phyloP scores from a whole-genome alignment of 768 basidiomycete species.

The Lanmaoa rubissima region DNA sequence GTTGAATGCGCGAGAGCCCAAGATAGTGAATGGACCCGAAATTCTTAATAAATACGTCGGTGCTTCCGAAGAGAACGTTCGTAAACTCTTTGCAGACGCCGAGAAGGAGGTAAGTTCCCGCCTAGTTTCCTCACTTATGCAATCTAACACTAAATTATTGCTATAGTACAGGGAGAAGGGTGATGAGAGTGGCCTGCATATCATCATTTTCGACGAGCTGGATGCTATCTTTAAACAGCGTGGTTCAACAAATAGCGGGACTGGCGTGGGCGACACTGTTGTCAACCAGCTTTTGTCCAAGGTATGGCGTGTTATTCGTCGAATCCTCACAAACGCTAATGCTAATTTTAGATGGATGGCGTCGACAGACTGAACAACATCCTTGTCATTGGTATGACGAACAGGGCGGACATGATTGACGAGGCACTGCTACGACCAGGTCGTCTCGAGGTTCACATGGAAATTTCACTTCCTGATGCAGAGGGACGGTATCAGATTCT shows the following conservation, averaged over 20 bases:
- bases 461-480: slow-evolving; percentile 96
- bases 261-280: slow-evolving; percentile 97
- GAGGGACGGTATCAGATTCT: slow-evolving; percentile 90
- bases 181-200: slow-evolving; percentile 95
- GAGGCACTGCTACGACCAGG: slow-evolving; percentile 96
- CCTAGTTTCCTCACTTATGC: neutral
- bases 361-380: slow-evolving; percentile 99
- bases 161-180: slow-evolving; percentile 92
- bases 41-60: slow-evolving; percentile 97
- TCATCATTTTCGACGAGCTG: slow-evolving; percentile 99
- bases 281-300: slow-evolving; percentile 98
- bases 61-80: slow-evolving; percentile 95
- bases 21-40: slow-evolving; percentile 98
- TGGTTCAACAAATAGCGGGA: slow-evolving; percentile 86
- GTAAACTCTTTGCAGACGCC: slow-evolving; percentile 96
- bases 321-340: slow-evolving; percentile 9
- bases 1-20: slow-evolving; percentile 96
- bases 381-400: slow-evolving; percentile 99
- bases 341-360: slow-evolving; percentile 82
- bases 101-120: slow-evolving; percentile 77
- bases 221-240: slow-evolving; percentile 99
- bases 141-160: slow-evolving; percentile 1
- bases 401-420: slow-evolving; percentile 97
- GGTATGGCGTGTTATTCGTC: slow-evolving; percentile 38
- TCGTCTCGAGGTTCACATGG: slow-evolving; percentile 99